Base-by-base conservation (phyloP, 352 stramenopile species). In the Pythium folliculosum region DNA sequence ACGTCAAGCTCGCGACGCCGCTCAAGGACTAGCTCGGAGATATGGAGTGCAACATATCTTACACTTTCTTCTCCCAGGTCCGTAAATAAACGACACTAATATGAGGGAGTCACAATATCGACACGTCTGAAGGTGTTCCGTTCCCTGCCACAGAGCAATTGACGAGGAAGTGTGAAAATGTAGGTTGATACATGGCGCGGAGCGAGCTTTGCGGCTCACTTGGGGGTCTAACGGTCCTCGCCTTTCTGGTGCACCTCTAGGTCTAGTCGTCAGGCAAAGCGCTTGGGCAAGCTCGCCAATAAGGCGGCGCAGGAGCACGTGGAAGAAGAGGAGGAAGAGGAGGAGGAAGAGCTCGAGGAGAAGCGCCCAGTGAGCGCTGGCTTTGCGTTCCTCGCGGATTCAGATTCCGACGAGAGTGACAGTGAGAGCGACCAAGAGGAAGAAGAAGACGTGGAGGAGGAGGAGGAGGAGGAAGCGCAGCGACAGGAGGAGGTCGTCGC, bases 231-330 rank as follows among this genome's bases (percentile, higher is more conserved):
- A 53, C 27, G 50, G 35, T 23, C 13, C 50, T 37, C 32, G 14
- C 16, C 5, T 53, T 47, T n/a, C 25, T 14, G 32, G 57, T 54
- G 5, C 5, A 37, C 37, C 37, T 37, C 27, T 21, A 95, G 87
- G 87, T 95, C 87, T 63, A 83, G 82, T 16, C 82, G 87, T 54
- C 87, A 95, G 77, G 84, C 81, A 9, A 92, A 92, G 54, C 81
- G 87, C 23, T 43, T 88, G 44, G 71, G 72, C 27, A 83, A 80
- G 65, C 71, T 89, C 32, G 72, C 78, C 14, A 75, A 75, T 49
- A 76, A 88, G 70, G 53, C 59, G 19, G 53, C 59, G 19, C 57
- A 60, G 13, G 49, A 66, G 10, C 47, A 21, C 16, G 67, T 72
- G 23, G 67, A 61, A 16, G 61, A 40, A 7, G 71, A 62, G 35